phyloP scores from a whole-genome alignment of 2,329 filamentous ascomycete genomes.

The Penicillium sp. region DNA sequence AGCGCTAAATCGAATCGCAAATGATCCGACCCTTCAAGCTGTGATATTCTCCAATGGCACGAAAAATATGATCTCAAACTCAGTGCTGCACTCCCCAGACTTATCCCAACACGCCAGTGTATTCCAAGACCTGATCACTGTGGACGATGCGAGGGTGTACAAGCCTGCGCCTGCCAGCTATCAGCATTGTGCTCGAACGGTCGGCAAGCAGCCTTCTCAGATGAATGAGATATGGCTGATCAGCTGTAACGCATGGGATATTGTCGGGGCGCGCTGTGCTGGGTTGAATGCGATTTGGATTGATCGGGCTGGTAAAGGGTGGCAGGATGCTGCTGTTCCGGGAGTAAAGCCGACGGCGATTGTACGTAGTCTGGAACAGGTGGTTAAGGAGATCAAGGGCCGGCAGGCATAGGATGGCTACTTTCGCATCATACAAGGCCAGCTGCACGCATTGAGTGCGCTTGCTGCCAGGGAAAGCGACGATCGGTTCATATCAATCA shows the following conservation, averaged over 20 bases:
- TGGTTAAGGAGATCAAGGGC: constrained; percentile 43
- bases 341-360: constrained; percentile 54
- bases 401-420: not conserved
- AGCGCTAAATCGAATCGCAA: constrained; percentile 52
- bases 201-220: constrained; percentile 47
- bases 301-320: constrained; percentile 61
- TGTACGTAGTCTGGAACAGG: constrained; percentile 57
- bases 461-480: not conserved
- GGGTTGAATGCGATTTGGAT: constrained; percentile 68
- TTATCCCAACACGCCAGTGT: constrained; percentile 50
- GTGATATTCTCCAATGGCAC: constrained; percentile 74
- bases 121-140: constrained; percentile 60
- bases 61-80: constrained; percentile 60
- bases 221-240: constrained; percentile 64
- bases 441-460: too few species aligned
- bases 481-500: not conserved
- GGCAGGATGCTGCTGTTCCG: constrained; percentile 62
- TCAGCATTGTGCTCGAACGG: constrained; percentile 54
- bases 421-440: too few species aligned
- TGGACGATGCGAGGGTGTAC: constrained; percentile 60
- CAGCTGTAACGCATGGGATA: constrained; percentile 71
- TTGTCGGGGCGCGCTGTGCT: constrained; percentile 61
- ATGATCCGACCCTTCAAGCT: constrained; percentile 46
- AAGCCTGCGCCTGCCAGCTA: constrained; percentile 67
- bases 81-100: constrained; percentile 58